Base-by-base conservation (phyloP, 129 eudicot genomes). In the Heracleum sosnowskyi region DNA sequence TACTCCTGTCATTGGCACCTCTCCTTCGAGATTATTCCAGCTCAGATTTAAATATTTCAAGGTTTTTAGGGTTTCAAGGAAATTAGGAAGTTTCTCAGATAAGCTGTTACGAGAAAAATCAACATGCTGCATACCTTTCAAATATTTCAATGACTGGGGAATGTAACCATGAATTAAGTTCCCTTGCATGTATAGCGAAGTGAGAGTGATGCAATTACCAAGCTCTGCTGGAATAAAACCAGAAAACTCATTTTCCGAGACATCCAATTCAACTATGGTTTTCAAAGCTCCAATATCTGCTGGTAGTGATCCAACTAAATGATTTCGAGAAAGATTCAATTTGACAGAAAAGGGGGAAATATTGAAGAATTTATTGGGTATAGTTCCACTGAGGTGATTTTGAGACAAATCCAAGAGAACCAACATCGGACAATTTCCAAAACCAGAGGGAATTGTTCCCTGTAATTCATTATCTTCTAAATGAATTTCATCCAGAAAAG, bases 211-310 rank as follows among this genome's bases (percentile, higher is more conserved):
- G 39, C 76, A 73, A 5, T 5, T 0, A 71, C 29, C 76, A 42
- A 73, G 36, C 15, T 1, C 17, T 24, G 5, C 35, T 57, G 83
- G 73, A 60, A 80, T 60, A 4, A 2, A 40, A 13, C 62, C 73
- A 39, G 78, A 73, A 53, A 80, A 10, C 45, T 29, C 47, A 42
- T 73, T 73, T 57, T 41, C 74, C 2, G 83, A 80, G 24, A 73
- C 26, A 73, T 73, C 78, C 13, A 80, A 34, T 74, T 4, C 62
- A 28, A 26, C 57, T 18, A 79, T 9, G 26, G 42, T 72, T 16
- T 4, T 31, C 62, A 80, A 44, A 22, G 29, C 34, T 17, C 73
- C 75, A 0, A 80, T 16, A 10, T 22, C 36, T 24, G 34, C 31
- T 7, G 77, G 71, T n/a, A 79, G 68, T 34, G 77, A 1, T 18